Base-by-base conservation (phyloP, 2,329 filamentous ascomycete genomes). In the Eutypa lata region DNA sequence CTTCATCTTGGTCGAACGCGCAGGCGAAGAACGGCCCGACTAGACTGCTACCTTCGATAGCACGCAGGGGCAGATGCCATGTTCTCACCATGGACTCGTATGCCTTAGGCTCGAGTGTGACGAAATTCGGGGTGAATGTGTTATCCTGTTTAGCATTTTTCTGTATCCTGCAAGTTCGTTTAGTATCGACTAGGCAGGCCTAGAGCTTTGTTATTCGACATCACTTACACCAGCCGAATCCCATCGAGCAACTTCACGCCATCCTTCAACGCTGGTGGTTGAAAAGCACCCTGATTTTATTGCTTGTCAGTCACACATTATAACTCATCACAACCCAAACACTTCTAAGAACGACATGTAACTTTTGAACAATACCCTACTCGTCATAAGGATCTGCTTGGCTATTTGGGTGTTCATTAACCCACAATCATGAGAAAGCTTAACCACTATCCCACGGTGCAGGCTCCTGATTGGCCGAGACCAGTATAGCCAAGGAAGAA, bases 11-110 rank as follows among this genome's bases (percentile, higher is more conserved):
- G 62, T 86, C 81, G 55, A 77, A 73, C 2, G 78, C 73, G 40
- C 72, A 77, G 82, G 82, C 86, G 67, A 86, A 86, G 62, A 85
- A 85, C 1, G 83, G 83, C 0, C 83, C 83, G 14, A 86, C 83
- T 11, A 81, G 76, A 52, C 78, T 77, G 19, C 75, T 79, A 18
- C 79, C 78, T 66, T 87, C 83, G 56, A 87, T 81, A 33, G 74
- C 79, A 8, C 80, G 74, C 60, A 76, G 78, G 1, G 83, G 82
- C 43, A 86, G 71, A 54, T 70, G 74, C 67, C 85, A 63, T 16
- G 68, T 70, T 56, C 75, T 73, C 19, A 85, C 76, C 83, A 87
- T 86, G 47, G 70, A 70, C 57, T 74, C 73, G 58, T 86, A 87
- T 31, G 70, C 63, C 4, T 71, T 62, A n/a, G 73, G 73, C 1